phyloP scores from a whole-genome alignment of 2,329 filamentous ascomycete species.

The Onygenales sp. region DNA sequence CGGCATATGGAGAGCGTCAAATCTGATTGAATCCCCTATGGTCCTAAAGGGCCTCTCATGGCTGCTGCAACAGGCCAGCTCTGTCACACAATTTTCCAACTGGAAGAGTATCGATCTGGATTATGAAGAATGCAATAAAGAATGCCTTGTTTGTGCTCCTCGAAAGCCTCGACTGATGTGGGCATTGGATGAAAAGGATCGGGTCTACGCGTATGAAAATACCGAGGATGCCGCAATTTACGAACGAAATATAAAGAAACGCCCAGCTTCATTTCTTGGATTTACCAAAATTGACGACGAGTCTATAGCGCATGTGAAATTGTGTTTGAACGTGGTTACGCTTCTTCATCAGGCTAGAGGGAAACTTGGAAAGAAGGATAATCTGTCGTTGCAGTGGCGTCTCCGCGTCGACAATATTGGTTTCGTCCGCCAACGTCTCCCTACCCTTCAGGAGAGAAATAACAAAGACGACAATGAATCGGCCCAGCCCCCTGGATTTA shows the following conservation, averaged over 20 bases:
- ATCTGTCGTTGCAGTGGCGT: slow-evolving; percentile 33
- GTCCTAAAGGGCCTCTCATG: slow-evolving; percentile 22
- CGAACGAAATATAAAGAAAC: slow-evolving; percentile 42
- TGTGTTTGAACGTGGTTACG: slow-evolving; percentile 29
- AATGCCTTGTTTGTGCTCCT: slow-evolving; percentile 24
- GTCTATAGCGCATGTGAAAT: slow-evolving; percentile 26
- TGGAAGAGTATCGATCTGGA: slow-evolving; percentile 18
- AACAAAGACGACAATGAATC: slow-evolving; percentile 30
- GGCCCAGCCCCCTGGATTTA: slow-evolving; percentile 28
- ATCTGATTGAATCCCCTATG: slow-evolving; percentile 18
- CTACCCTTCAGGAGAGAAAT: slow-evolving; percentile 32
- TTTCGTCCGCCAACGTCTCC: slow-evolving; percentile 22
- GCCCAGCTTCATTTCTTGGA: slow-evolving; percentile 34
- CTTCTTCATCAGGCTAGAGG: slow-evolving; percentile 27
- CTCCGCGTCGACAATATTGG: slow-evolving; percentile 38
- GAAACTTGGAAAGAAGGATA: slow-evolving; percentile 14
- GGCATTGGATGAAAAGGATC: slow-evolving; percentile 19
- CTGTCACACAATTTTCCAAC: slow-evolving; percentile 16
- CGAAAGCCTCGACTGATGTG: slow-evolving; percentile 24
- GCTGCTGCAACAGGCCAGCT: slow-evolving; percentile 22
- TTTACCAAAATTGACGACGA: slow-evolving; percentile 24
- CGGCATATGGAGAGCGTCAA: slow-evolving; percentile 18
- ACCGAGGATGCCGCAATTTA: slow-evolving; percentile 40
- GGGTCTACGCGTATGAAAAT: slow-evolving; percentile 41
- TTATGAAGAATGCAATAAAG: background rate